A percentile compares a stretch with the other conserved stretches of the same genome.
Conservation (phyloP, 2,329 filamentous ascomycete genomes). For the Zymoseptoria brevis region DNA sequence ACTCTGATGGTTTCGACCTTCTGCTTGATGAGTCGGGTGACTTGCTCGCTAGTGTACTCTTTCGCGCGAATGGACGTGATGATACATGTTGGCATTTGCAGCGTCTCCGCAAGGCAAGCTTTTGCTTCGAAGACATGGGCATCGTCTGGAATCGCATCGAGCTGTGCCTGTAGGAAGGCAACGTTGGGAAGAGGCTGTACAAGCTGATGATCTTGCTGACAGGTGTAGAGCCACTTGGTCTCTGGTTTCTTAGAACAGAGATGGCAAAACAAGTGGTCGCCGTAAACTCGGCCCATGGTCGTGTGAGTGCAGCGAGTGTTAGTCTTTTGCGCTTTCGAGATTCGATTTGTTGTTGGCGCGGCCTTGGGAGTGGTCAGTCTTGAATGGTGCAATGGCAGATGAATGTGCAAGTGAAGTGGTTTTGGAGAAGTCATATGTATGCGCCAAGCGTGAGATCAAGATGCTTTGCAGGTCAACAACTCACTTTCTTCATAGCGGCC, state of each 20-base stretch:
- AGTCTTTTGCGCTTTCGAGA: neutral
- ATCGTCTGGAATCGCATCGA: constrained; percentile 10
- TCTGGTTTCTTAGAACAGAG: constrained; percentile 49
- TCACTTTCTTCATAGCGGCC: constrained; percentile 18
- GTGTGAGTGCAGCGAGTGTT: constrained; percentile 53
- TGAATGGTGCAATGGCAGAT: neutral
- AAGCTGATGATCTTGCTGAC: constrained; percentile 51
- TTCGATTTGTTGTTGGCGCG: neutral
- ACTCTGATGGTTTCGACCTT: constrained; percentile 30
- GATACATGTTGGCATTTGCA: constrained; percentile 35
- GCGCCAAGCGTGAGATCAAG: too few relatives aligned
- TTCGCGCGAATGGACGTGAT: constrained; percentile 36
- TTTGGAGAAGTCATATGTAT: neutral
- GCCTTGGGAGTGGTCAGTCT: neutral
- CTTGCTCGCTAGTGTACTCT: constrained; percentile 37
- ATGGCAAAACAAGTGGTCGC: constrained; percentile 44
- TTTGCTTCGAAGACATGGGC: constrained; percentile 17
- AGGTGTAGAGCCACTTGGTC: constrained; percentile 67
- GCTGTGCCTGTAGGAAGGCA: neutral
- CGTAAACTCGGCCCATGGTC: constrained; percentile 59
- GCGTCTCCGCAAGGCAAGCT: constrained; percentile 18
- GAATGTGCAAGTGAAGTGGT: neutral
- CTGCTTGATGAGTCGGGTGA: constrained; percentile 35
- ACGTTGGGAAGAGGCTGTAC: constrained; percentile 5
- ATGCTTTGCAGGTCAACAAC: constrained; percentile 1